A percentile compares a stretch with the other conserved stretches of the same genome.
Evolutionary conservation across 352 stramenopile species (phyloP).

Genomic region (Pythium rhizo-oryzae): DNA sequence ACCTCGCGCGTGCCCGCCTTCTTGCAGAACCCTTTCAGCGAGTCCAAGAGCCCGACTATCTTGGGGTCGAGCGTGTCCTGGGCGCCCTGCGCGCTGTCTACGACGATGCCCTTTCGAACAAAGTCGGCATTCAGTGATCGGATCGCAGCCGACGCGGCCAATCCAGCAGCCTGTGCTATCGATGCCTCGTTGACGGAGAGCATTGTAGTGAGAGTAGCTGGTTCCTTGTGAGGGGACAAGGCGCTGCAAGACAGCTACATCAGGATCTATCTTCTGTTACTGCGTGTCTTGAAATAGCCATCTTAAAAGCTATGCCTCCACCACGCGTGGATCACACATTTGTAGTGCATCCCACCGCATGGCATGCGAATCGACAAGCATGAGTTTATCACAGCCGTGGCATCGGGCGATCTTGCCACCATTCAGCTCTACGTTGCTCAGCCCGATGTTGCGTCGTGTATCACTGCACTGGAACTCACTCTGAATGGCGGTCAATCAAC

Average conservation of each 20-base stretch:
- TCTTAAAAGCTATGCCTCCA: no score
- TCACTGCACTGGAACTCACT: background rate
- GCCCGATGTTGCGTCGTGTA: background rate
- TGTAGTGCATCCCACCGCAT: no score
- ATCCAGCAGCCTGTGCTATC: background rate
- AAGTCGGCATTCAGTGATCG: conserved; percentile 37
- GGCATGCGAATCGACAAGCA: conserved; percentile 8
- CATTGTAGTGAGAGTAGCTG: background rate
- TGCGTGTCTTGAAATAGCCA: background rate
- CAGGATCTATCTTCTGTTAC: no score
- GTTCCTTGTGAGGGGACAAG: no score
- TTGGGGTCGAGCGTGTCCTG: conserved; percentile 1
- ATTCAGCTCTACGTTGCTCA: conserved; percentile 5
- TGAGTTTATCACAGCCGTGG: background rate
- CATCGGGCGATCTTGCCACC: background rate
- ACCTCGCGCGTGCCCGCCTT: conserved; percentile 17
- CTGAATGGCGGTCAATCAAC: background rate
- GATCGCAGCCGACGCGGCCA: conserved; percentile 16
- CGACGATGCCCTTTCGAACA: conserved; percentile 40
- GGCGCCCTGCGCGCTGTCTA: conserved; percentile 1
- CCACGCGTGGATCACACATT: no score
- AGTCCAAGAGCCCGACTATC: conserved; percentile 21
- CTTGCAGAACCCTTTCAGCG: conserved; percentile 27
- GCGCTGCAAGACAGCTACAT: no score
- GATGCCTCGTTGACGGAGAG: background rate